Percentiles rank a stretch among this genome's conserved stretches.
Evolutionary conservation across 441 rosid genomes (phyloP).

Genomic region (Erysimum cheiri): DNA sequence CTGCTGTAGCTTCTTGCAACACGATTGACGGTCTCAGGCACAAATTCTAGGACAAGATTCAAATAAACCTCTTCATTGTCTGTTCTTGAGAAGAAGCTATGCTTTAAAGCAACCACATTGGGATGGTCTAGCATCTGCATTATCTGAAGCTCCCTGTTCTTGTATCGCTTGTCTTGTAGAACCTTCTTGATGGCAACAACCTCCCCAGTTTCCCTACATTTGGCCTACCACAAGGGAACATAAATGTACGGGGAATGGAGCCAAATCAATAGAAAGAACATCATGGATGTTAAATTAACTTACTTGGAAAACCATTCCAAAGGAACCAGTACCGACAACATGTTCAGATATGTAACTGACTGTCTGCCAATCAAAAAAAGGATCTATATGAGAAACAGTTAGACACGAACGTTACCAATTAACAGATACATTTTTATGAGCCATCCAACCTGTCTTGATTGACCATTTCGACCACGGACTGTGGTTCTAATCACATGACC

Average conservation of each 20-base stretch:
- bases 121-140: slow-evolving; percentile 99
- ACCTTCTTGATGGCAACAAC: slow-evolving; percentile 96
- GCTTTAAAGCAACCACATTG: slow-evolving; percentile 87
- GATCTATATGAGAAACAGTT: slow-evolving; percentile 30
- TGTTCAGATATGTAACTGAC: slow-evolving; percentile 95
- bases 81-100: slow-evolving; percentile 90
- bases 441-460: slow-evolving; percentile 80
- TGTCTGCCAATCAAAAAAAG: slow-evolving; percentile 59
- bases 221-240: slow-evolving; percentile 66
- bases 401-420: background rate
- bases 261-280: slow-evolving; percentile 4
- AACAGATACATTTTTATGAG: background rate
- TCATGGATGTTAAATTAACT: slow-evolving; percentile 39
- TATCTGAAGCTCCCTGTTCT: slow-evolving; percentile 95
- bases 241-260: background rate
- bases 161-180: slow-evolving; percentile 97
- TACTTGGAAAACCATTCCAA: slow-evolving; percentile 94
- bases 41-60: slow-evolving; percentile 94
- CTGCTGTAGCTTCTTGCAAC: slow-evolving; percentile 83
- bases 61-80: slow-evolving; percentile 95
- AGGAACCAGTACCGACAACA: slow-evolving; percentile 97
- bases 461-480: slow-evolving; percentile 87
- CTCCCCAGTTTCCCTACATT: slow-evolving; percentile 98
- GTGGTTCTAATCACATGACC: slow-evolving; percentile 92
- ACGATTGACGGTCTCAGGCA: slow-evolving; percentile 92